A percentile compares a stretch with the other conserved stretches of the same genome.
Conservation (phyloP, 2,329 filamentous ascomycete species). For the Phyllosticta citriasiana region DNA sequence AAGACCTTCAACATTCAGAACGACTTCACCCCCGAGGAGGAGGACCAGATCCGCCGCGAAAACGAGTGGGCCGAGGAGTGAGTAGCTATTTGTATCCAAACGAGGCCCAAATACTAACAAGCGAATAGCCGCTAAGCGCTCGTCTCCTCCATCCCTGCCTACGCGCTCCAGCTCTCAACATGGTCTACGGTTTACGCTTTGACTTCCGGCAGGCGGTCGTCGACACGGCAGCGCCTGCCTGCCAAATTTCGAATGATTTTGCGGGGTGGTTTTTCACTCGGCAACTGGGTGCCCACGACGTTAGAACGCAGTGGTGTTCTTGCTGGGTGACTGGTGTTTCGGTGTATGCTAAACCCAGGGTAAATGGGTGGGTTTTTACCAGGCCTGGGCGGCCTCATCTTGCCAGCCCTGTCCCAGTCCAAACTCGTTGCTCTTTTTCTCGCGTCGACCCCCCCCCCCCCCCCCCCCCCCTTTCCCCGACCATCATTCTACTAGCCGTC, state of each 20-base stretch:
- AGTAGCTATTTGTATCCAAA: background rate
- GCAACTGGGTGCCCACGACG: background rate
- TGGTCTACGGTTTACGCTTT: background rate
- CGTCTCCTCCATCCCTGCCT: background rate
- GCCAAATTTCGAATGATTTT: background rate
- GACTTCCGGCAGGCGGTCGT: background rate
- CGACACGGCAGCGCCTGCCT: background rate
- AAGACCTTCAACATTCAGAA: conserved; percentile 99
- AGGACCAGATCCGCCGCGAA: conserved; percentile 71
- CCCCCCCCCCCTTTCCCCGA: background rate
- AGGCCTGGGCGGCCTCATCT: background rate
- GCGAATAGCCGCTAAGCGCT: background rate
- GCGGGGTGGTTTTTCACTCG: background rate
- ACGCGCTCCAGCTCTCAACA: background rate
- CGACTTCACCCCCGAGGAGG: conserved; percentile 97
- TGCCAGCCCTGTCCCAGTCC: background rate
- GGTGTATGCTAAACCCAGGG: background rate
- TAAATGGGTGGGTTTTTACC: background rate
- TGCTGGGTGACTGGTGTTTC: background rate
- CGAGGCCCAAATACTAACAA: background rate
- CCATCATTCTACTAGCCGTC: background rate
- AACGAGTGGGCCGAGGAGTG: conserved; percentile 41
- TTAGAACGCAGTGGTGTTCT: background rate
- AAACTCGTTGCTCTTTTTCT: background rate
- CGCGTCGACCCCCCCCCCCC: no score